phyloP scores from a whole-genome alignment of 768 basidiomycete genomes.

The Grammothele lineata region DNA sequence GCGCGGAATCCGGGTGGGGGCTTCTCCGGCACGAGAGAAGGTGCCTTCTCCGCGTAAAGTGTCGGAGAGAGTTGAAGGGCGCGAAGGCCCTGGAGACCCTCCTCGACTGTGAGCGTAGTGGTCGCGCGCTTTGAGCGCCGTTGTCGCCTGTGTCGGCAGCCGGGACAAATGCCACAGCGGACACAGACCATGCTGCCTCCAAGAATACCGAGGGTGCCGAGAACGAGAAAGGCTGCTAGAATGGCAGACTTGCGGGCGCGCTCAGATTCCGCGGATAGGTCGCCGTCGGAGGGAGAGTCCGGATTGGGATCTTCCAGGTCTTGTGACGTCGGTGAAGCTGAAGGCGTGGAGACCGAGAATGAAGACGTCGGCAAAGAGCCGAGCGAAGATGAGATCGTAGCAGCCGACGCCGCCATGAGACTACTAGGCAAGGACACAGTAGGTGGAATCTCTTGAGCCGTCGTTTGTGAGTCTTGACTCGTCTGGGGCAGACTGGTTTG shows the following conservation, averaged over 20 bases:
- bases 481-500: too few species aligned
- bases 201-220: slow-evolving; percentile 12
- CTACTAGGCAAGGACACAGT: background rate
- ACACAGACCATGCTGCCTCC: slow-evolving; percentile 12
- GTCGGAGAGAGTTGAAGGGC: background rate
- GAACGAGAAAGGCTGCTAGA: slow-evolving; percentile 15
- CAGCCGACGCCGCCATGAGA: background rate
- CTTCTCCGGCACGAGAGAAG: background rate
- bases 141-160: slow-evolving; percentile 3
- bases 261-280: too few species aligned
- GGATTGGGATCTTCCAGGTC: slow-evolving; percentile 10
- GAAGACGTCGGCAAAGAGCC: background rate
- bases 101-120: slow-evolving; percentile 1
- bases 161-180: slow-evolving; percentile 14
- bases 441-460: background rate
- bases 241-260: slow-evolving; percentile 8
- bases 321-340: slow-evolving; percentile 2
- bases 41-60: background rate
- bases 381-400: background rate
- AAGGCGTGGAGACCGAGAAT: background rate
- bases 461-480: background rate
- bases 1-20: background rate
- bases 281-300: background rate
- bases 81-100: slow-evolving; percentile 7
- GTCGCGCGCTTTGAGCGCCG: background rate